A percentile compares a stretch with the other conserved stretches of the same genome.
These are phyloP conservation scores for Fusarium sororula DNA, from an alignment of 2,329 filamentous ascomycete species.

Conservation along the genomic window DNA sequence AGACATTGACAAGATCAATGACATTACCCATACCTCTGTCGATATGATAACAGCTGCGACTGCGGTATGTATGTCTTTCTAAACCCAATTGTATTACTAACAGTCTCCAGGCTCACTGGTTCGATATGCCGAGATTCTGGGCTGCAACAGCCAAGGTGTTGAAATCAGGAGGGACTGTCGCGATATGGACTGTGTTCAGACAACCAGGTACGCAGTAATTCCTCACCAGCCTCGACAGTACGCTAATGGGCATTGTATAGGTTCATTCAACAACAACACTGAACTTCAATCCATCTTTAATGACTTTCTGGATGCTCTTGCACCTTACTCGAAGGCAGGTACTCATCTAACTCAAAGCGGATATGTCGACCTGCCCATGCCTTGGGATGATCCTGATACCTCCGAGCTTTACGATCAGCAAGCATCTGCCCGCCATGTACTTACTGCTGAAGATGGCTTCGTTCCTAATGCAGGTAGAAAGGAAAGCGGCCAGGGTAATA, in stretches of 20 bases:
- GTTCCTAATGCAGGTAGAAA: rapidly evolving
- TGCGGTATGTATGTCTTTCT: not conserved
- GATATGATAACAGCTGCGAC: constrained; percentile 12
- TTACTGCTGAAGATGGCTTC: not conserved
- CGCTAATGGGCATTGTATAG: too few species aligned
- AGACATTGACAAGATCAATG: not conserved
- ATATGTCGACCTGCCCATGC: constrained; percentile 1
- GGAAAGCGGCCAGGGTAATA: rapidly evolving
- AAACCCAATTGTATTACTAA: rapidly evolving
- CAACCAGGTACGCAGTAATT: not conserved
- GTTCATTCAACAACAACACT: not conserved
- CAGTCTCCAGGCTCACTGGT: not conserved
- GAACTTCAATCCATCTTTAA: not conserved
- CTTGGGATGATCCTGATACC: not conserved
- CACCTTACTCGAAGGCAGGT: not conserved
- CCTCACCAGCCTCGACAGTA: too few species aligned
- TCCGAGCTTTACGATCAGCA: not conserved
- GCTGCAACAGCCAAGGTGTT: not conserved
- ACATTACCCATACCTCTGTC: not conserved
- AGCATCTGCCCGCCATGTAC: not conserved
- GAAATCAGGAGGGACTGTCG: constrained; percentile 1
- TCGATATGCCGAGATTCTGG: constrained; percentile 15
- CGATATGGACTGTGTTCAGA: constrained; percentile 1
- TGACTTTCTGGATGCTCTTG: not conserved
- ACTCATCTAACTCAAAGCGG: not conserved